Conservation (phyloP, 306 rosid genomes). For the barrel medic (Medicago truncatula) region MtrunA17r5.0-ANR NC_053045.1:48502001-48502500, state of each 20-base stretch:
- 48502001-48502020: no score
- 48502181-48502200: not conserved
- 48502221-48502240: slow-evolving; percentile 35
- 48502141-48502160: slow-evolving; percentile 40
- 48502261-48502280: slow-evolving; percentile 55
- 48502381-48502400: slow-evolving; percentile 40
- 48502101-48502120: slow-evolving; percentile 38
- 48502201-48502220: not conserved
- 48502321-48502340: slow-evolving; percentile 51
- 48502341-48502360: slow-evolving; percentile 54
- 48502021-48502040: no score
- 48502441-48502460: slow-evolving; percentile 82
- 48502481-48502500: slow-evolving; percentile 66
- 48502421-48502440: slow-evolving; percentile 83
- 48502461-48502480: slow-evolving; percentile 85
- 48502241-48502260: slow-evolving; percentile 58
- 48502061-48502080: not conserved
- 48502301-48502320: slow-evolving; percentile 33
- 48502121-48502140: slow-evolving; percentile 19
- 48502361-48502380: slow-evolving; percentile 59
- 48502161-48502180: slow-evolving; percentile 42
- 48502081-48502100: not conserved
- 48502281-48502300: slow-evolving; percentile 38
- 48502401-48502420: slow-evolving; percentile 43
- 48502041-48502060: no score